Evolutionary conservation across 2,329 filamentous ascomycete species (phyloP), one percentile per base, ranked within the genome.

Genomic region (Pezizomycotina sp.): DNA sequence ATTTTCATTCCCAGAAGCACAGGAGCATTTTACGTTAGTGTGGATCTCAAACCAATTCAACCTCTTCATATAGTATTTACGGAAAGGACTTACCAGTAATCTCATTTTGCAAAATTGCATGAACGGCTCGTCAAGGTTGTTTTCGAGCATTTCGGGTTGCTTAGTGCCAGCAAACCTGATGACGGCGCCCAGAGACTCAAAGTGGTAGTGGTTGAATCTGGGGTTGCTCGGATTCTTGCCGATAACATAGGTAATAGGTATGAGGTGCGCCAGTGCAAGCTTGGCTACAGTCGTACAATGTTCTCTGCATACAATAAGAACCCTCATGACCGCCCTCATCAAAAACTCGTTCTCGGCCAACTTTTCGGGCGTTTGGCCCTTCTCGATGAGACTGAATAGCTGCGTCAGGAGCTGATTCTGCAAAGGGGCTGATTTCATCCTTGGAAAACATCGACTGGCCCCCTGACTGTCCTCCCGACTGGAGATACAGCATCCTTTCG

Each of bases 331-430:
- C 52, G 89, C 98, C 51, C 83, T 80, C 84, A 98, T 95, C 53
- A 98, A 58, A 57, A 95, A 98, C 55, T 98, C 89, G 54, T 98
- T 98, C 59, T 98, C 89, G 55, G 98, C 89, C 44, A 98, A 74
- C 64, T 95, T 98, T 47, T 86, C 73, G 1, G 91, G 77, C 7
- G 78, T 76, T 3, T 68, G 65, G 50, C 92, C 77, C 54, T 78
- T 81, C 54, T 91, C 79, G 47, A 98, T 82, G 34, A 98, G 66
- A 47, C 76, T 75, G 65, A 98, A 95, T 8, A 98, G 65, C 53
- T 95, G 86, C 35, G 81, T 69, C 13, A 95, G 63, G 2, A 98
- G 69, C 49, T 92, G 82, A 56, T 83, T 84, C 15, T 36, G 86
- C 73, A 44, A 89, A 71, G 0, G 77, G 76, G 40, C 77, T 70